Conservation (phyloP, 257 asterid genomes). For the Primulina tabacum region DNA sequence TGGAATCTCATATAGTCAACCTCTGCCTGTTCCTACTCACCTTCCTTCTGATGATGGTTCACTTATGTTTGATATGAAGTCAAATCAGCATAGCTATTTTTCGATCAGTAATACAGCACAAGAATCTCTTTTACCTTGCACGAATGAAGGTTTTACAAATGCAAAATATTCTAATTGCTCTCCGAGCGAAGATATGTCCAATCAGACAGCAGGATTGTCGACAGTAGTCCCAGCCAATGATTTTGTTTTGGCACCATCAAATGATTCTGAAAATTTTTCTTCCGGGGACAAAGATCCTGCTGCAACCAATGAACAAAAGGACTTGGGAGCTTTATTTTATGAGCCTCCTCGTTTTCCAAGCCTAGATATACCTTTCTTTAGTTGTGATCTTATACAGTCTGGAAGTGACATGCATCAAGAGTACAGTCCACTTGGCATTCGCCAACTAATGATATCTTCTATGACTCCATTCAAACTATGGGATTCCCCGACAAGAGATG, state of each 20-base stretch:
- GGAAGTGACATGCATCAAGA: conserved; percentile 79
- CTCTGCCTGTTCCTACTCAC: conserved; percentile 34
- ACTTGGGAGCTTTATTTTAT: conserved; percentile 64
- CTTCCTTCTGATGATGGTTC: conserved; percentile 38
- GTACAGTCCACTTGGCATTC: conserved; percentile 94
- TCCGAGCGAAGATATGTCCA: conserved; percentile 33
- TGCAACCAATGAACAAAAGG: conserved; percentile 40
- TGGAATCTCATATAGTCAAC: conserved; percentile 45
- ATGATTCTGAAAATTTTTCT: conserved; percentile 39
- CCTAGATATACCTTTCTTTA: conserved; percentile 81
- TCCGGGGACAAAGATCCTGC: conserved; percentile 30
- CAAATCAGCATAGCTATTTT: conserved; percentile 42
- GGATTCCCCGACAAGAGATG: conserved; percentile 91
- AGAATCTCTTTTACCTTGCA: conserved; percentile 32
- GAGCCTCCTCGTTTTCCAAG: conserved; percentile 97
- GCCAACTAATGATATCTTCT: conserved; percentile 86
- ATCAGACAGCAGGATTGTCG: conserved; percentile 38
- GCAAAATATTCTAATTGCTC: conserved; percentile 37
- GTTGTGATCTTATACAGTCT: conserved; percentile 85
- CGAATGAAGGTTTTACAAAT: conserved; percentile 36
- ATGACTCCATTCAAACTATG: conserved; percentile 71
- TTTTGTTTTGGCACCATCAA: conserved; percentile 38
- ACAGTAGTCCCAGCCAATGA: conserved; percentile 55
- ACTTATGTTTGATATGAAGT: conserved; percentile 34
- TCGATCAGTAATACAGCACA: conserved; percentile 36